Evolutionary conservation across 306 rosid genomes (phyloP).

Genomic region (Dalbergia oliveri): DNA sequence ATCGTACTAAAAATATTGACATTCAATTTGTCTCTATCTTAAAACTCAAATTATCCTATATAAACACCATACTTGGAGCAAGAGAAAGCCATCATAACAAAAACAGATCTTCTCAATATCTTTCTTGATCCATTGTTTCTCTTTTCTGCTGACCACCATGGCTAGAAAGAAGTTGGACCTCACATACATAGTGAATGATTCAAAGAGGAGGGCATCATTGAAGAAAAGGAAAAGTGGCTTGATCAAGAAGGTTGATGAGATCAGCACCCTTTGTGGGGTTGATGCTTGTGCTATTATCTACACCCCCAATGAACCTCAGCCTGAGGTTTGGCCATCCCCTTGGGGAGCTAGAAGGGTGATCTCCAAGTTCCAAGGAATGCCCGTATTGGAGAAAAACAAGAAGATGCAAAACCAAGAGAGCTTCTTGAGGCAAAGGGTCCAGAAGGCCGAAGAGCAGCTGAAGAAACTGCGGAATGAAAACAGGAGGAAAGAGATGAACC

Average conservation of each 20-base stretch:
- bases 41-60: background rate
- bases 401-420: conserved; percentile 49
- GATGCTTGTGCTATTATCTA: conserved; percentile 51
- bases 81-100: conserved; percentile 11
- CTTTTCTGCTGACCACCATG: conserved; percentile 21
- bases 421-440: conserved; percentile 31
- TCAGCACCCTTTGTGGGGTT: conserved; percentile 40
- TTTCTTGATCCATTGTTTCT: background rate
- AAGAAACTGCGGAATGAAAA: conserved; percentile 32
- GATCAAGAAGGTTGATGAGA: conserved; percentile 32
- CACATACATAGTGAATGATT: conserved; percentile 37
- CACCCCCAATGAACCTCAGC: conserved; percentile 27
- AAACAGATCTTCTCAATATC: background rate
- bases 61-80: background rate
- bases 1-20: background rate
- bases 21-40: background rate
- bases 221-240: conserved; percentile 36
- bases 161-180: conserved; percentile 42
- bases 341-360: background rate
- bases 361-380: conserved; percentile 14
- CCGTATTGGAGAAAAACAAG: conserved; percentile 26
- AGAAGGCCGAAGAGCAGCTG: conserved; percentile 37
- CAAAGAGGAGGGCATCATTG: conserved; percentile 42
- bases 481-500: conserved; percentile 27
- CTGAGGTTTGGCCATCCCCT: conserved; percentile 55